Percentiles rank a stretch among this genome's conserved stretches.
Evolutionary conservation across 2,329 filamentous ascomycete species (phyloP).

Genomic region (Trichoderma cornu-damae): DNA sequence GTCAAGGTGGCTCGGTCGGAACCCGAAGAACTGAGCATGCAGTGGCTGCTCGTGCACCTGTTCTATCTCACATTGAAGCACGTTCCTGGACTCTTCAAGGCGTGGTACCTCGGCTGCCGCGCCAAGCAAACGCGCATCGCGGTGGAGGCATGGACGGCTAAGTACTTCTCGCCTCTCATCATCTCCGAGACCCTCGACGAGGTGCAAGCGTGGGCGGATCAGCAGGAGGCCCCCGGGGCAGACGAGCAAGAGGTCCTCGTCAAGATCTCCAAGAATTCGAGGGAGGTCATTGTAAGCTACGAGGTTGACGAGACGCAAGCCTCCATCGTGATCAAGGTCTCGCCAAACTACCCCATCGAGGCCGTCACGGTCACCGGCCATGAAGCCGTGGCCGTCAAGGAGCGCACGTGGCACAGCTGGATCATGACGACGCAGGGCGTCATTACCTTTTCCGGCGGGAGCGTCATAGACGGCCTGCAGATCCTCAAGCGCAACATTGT

Average conservation of each 20-base stretch:
- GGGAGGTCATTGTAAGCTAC: slow-evolving; percentile 79
- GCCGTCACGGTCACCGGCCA: slow-evolving; percentile 69
- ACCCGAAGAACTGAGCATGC: slow-evolving; percentile 64
- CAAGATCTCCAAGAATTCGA: slow-evolving; percentile 64
- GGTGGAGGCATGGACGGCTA: slow-evolving; percentile 80
- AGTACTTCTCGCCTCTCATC: slow-evolving; percentile 69
- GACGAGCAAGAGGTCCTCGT: slow-evolving; percentile 58
- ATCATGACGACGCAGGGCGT: slow-evolving; percentile 82
- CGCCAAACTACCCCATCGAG: slow-evolving; percentile 76
- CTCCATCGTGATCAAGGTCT: slow-evolving; percentile 75
- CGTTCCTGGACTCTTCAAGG: slow-evolving; percentile 70
- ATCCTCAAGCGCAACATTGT: slow-evolving; percentile 84
- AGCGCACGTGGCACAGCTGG: slow-evolving; percentile 92
- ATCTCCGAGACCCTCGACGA: slow-evolving; percentile 61
- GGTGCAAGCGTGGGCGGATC: slow-evolving; percentile 61
- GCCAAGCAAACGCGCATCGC: slow-evolving; percentile 75
- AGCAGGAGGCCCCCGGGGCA: slow-evolving; percentile 43
- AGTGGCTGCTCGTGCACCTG: slow-evolving; percentile 79
- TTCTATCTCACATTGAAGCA: slow-evolving; percentile 79
- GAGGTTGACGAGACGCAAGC: slow-evolving; percentile 83
- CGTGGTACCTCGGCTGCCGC: slow-evolving; percentile 78
- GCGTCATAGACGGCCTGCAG: slow-evolving; percentile 77
- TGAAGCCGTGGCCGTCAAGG: slow-evolving; percentile 79
- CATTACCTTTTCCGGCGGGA: slow-evolving; percentile 88
- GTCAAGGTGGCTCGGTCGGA: slow-evolving; percentile 51